Evolutionary conservation across 2,329 filamentous ascomycete genomes (phyloP).

Genomic region (Trichoderma citrinoviride): DNA sequence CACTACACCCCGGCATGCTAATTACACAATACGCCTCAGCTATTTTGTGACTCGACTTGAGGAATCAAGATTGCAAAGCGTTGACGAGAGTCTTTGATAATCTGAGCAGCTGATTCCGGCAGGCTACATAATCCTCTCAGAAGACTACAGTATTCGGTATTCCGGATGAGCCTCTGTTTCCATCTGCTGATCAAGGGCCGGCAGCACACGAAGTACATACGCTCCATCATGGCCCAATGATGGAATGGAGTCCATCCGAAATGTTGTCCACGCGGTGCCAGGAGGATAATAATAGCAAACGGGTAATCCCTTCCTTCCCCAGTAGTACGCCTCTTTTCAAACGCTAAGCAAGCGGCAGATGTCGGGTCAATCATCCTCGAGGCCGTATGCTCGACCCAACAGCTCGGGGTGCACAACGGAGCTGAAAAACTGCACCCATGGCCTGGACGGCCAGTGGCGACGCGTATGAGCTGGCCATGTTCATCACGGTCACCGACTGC

Average conservation of each 20-base stretch:
- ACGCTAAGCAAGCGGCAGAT: slow-evolving; percentile 15
- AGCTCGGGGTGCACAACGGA: slow-evolving; percentile 9
- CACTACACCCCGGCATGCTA: slow-evolving; percentile 1
- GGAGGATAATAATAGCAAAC: slow-evolving; percentile 15
- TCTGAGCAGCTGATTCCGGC: neutral
- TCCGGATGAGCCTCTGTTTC: neutral
- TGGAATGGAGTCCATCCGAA: neutral
- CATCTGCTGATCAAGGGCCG: neutral
- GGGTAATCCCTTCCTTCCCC: neutral
- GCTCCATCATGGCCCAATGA: neutral
- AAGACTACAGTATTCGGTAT: neutral
- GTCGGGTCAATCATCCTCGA: neutral
- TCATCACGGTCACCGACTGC: slow-evolving; percentile 11
- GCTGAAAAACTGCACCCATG: slow-evolving; percentile 14
- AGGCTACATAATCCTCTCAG: neutral
- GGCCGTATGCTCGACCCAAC: slow-evolving; percentile 8
- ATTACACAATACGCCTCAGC: slow-evolving; percentile 4
- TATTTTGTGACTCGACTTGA: neutral
- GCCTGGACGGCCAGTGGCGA: slow-evolving; percentile 14
- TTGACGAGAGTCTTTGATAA: neutral
- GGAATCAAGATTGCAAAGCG: neutral
- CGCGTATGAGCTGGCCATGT: slow-evolving; percentile 18
- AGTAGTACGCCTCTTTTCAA: neutral
- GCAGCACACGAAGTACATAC: neutral
- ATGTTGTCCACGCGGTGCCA: neutral